phyloP scores from a whole-genome alignment of 805 yeast species.

The Lipomyces orientalis region DNA sequence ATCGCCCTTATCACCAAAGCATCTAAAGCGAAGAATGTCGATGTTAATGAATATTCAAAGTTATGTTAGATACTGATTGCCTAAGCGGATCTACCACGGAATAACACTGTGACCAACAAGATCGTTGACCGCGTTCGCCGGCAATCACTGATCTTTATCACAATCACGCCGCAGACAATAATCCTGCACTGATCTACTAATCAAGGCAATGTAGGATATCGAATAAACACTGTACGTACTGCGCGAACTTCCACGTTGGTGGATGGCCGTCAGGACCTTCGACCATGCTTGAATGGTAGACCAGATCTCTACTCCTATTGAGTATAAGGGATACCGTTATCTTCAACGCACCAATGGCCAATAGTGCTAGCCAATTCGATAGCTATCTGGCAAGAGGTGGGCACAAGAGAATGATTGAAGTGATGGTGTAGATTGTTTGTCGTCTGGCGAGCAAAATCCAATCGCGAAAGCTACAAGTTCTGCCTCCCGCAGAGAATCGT shows the following conservation, averaged over 20 bases:
- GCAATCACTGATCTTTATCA: not conserved
- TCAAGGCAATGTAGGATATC: not conserved
- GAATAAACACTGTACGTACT: conserved; percentile 31
- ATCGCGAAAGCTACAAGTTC: not conserved
- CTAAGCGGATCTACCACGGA: not conserved
- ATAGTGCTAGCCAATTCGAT: not conserved
- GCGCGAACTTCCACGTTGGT: conserved; percentile 43
- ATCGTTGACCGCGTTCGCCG: conserved; percentile 1
- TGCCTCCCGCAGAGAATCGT: not conserved
- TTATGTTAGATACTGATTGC: not conserved
- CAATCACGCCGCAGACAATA: not conserved
- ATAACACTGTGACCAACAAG: not conserved
- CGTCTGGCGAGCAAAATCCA: not conserved
- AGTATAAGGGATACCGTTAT: not conserved
- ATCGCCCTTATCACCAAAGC: conserved; percentile 99
- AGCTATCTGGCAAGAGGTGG: conserved; percentile 1
- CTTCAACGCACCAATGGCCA: not conserved
- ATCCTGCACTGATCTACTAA: not conserved
- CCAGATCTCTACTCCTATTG: not conserved
- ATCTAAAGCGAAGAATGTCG: conserved; percentile 45
- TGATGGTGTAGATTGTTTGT: not conserved
- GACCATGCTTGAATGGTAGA: conserved; percentile 25
- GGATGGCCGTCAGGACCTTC: conserved; percentile 36
- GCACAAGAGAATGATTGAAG: not conserved
- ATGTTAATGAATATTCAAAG: not conserved